Percentiles rank a stretch among this genome's conserved stretches.
Conservation (phyloP, 805 yeast genomes). For the Cyberlindnera amylophila region DNA sequence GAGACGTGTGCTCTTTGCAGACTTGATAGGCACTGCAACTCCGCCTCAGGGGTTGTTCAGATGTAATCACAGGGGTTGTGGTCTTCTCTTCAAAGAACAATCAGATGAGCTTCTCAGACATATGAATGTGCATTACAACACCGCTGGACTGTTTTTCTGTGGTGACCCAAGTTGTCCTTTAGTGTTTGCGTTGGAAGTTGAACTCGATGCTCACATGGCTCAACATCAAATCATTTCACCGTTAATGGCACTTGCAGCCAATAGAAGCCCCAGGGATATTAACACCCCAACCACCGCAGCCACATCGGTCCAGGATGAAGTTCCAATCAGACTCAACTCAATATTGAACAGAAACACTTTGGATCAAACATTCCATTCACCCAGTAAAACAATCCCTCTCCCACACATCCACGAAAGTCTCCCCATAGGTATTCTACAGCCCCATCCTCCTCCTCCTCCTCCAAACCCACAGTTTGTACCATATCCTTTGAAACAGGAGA, state of each 20-base stretch:
- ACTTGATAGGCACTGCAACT: background rate
- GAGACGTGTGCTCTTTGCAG: background rate
- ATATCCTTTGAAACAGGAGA: no score
- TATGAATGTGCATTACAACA: constrained; percentile 11
- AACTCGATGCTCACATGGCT: background rate
- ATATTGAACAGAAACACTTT: no score
- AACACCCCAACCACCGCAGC: no score
- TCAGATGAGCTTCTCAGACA: constrained; percentile 8
- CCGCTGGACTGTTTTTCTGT: constrained; percentile 6
- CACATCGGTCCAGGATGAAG: no score
- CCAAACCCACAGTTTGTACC: no score
- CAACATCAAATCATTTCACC: constrained; percentile 1
- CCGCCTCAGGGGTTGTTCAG: constrained; percentile 1
- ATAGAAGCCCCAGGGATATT: no score
- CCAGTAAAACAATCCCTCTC: no score
- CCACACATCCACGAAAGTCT: no score
- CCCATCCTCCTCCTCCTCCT: no score
- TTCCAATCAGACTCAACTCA: background rate
- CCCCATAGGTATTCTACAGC: no score
- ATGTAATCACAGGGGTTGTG: constrained; percentile 9
- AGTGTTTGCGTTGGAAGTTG: constrained; percentile 2
- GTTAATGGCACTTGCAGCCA: background rate
- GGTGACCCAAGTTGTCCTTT: background rate
- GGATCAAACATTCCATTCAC: no score
- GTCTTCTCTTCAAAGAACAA: constrained; percentile 1